phyloP scores from a whole-genome alignment of 73 alveolate species.

The Effrenium voratum region DNA sequence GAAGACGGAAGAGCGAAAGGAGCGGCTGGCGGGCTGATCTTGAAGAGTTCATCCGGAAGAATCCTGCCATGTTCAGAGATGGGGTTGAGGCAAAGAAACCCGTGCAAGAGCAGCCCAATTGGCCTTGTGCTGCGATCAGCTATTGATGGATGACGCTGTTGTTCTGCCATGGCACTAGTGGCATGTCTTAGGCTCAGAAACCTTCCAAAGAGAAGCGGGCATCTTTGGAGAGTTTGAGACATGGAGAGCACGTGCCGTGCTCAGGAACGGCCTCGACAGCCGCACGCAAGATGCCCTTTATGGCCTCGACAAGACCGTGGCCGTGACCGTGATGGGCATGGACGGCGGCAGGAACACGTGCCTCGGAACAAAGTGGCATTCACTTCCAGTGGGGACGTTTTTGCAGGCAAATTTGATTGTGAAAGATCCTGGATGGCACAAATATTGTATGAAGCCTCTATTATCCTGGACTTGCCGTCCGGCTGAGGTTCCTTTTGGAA shows the following conservation, averaged over 20 bases:
- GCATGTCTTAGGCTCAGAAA: too few species aligned
- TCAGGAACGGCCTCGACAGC: constrained; percentile 50
- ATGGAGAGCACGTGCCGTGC: neutral
- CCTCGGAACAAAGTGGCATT: neutral
- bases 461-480: too few species aligned
- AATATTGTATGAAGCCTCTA: too few species aligned
- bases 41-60: constrained; percentile 85
- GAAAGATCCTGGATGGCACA: too few species aligned
- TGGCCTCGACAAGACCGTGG: constrained; percentile 52
- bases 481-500: constrained; percentile 80
- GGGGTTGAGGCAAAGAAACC: too few species aligned
- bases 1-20: constrained; percentile 19
- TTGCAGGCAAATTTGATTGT: too few species aligned
- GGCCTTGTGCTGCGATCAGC: too few species aligned
- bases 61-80: neutral
- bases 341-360: constrained; percentile 92
- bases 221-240: neutral
- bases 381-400: too few species aligned
- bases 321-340: constrained; percentile 81
- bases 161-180: too few species aligned
- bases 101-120: neutral
- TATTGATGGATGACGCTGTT: too few species aligned
- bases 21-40: constrained; percentile 73
- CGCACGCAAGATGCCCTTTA: constrained; percentile 74
- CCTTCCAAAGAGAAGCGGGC: neutral